Percentiles rank a stretch among this genome's conserved stretches.
phyloP scores from a whole-genome alignment of 129 eudicot genomes.

The Helianthus annuus region HanXRQr2.0-SUNRISE NC_035438.2:116964733-116965232 shows the following conservation, averaged over 20 bases:
- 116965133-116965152: slow-evolving; percentile 32
- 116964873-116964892: no score
- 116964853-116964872: no score
- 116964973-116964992: neutral
- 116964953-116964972: no score
- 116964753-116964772: no score
- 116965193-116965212: slow-evolving; percentile 80
- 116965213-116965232: slow-evolving; percentile 67
- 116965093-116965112: neutral
- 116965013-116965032: slow-evolving; percentile 74
- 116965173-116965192: slow-evolving; percentile 75
- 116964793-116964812: no score
- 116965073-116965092: slow-evolving; percentile 39
- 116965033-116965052: slow-evolving; percentile 51
- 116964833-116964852: no score
- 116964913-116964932: no score
- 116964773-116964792: no score
- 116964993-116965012: slow-evolving; percentile 30
- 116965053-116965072: slow-evolving; percentile 58
- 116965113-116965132: neutral
- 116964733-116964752: no score
- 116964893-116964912: no score
- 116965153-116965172: slow-evolving; percentile 76
- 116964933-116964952: no score
- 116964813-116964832: no score